Evolutionary conservation across 768 basidiomycete genomes (phyloP).

Genomic region (Suillus hirtellus): DNA sequence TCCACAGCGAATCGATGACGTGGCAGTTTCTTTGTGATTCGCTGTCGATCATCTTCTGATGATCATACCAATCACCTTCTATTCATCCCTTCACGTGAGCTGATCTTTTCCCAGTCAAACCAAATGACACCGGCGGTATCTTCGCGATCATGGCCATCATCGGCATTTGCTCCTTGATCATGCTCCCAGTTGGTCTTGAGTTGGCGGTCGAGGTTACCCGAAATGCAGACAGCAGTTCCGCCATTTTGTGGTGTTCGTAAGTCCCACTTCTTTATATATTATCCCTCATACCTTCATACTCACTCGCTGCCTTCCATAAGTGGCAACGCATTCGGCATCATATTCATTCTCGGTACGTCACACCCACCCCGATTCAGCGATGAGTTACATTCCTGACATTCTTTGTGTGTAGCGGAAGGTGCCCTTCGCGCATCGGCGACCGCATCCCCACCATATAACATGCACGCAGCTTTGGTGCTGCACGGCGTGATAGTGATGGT

Average conservation of each 20-base stretch:
- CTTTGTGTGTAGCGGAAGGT: constrained; percentile 47
- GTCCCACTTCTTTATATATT: constrained; percentile 25
- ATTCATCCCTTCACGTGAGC: not conserved
- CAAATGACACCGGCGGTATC: constrained; percentile 57
- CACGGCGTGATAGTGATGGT: constrained; percentile 52
- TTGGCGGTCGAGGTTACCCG: constrained; percentile 78
- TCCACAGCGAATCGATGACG: not conserved
- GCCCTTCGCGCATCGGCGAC: constrained; percentile 63
- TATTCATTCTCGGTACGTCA: constrained; percentile 61
- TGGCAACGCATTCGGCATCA: constrained; percentile 63
- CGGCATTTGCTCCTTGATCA: constrained; percentile 62
- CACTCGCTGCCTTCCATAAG: constrained; percentile 32
- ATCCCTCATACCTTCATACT: not conserved
- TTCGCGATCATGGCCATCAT: constrained; percentile 70
- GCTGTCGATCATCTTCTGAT: not conserved
- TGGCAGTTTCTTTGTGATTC: not conserved
- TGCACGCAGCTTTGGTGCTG: constrained; percentile 68
- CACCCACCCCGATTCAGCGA: not conserved
- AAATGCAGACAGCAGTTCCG: constrained; percentile 76
- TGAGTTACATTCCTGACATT: constrained; percentile 5
- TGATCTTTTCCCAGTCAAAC: constrained; percentile 47
- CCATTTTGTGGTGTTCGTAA: constrained; percentile 74
- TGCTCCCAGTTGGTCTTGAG: constrained; percentile 78
- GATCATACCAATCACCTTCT: not conserved
- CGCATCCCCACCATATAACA: constrained; percentile 72